phyloP scores from a whole-genome alignment of 1,284 basidiomycete genomes.

The Pulveroboletus ridleyi region DNA sequence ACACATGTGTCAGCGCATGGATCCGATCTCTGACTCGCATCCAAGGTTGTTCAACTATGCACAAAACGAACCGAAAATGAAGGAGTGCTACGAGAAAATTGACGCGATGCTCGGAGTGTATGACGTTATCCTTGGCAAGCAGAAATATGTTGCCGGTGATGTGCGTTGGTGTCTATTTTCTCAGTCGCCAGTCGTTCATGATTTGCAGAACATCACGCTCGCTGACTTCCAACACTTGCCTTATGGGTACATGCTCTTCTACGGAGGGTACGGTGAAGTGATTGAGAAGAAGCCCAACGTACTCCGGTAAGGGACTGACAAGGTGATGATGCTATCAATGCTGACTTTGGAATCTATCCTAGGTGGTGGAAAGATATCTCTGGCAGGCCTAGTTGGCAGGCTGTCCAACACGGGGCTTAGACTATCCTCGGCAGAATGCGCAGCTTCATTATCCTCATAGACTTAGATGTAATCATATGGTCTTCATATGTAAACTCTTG shows the following conservation, averaged over 20 bases:
- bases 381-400: too few species aligned
- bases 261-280: constrained; percentile 4
- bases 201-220: too few species aligned
- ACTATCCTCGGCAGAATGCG: constrained; percentile 1
- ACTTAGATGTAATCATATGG: not conserved
- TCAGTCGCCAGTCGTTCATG: too few species aligned
- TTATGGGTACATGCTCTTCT: too few species aligned
- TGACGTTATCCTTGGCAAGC: constrained; percentile 51
- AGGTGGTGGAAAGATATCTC: too few species aligned
- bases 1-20: too few species aligned
- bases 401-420: not conserved
- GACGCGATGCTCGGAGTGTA: constrained; percentile 48
- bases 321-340: not conserved
- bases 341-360: constrained; percentile 13
- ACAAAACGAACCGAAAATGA: constrained; percentile 37
- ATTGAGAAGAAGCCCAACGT: constrained; percentile 32
- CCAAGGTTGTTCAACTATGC: constrained; percentile 9
- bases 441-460: too few species aligned
- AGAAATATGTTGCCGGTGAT: constrained; percentile 56
- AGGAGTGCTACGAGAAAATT: constrained; percentile 34
- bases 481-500: too few species aligned
- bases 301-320: constrained; percentile 27
- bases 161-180: too few species aligned
- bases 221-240: too few species aligned
- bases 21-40: constrained; percentile 2